phyloP scores from a whole-genome alignment of 306 rosid genomes.

The Astragalus membranaceus region DNA sequence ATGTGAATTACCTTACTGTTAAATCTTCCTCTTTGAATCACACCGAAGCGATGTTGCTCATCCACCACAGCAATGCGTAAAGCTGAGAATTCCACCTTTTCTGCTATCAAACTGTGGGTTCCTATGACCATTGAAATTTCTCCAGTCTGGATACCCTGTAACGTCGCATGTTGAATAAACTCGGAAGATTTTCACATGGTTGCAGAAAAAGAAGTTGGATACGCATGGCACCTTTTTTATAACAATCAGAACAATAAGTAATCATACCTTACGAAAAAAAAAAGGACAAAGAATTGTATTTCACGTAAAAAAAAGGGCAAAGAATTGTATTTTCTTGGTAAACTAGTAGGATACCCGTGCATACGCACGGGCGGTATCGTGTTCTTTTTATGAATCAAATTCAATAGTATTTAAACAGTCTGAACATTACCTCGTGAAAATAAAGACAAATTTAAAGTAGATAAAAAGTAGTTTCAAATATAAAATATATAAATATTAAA shows the following conservation, averaged over 20 bases:
- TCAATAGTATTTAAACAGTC: too few relatives aligned
- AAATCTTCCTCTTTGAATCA: slow-evolving; percentile 92
- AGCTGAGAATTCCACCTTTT: slow-evolving; percentile 76
- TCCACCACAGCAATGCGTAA: slow-evolving; percentile 93
- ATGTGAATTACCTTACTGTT: slow-evolving; percentile 74
- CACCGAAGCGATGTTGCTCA: slow-evolving; percentile 99
- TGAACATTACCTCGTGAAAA: too few relatives aligned
- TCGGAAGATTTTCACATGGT: slow-evolving; percentile 11
- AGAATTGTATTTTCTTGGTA: too few relatives aligned
- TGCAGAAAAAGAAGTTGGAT: slow-evolving; percentile 15
- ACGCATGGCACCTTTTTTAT: neutral
- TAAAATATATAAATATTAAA: too few relatives aligned
- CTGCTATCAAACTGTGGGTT: slow-evolving; percentile 93
- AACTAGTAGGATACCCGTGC: too few relatives aligned
- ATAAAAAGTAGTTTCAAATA: too few relatives aligned
- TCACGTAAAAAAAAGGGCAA: too few relatives aligned
- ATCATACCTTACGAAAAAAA: slow-evolving; percentile 68
- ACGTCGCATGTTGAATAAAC: slow-evolving; percentile 11
- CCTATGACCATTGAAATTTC: slow-evolving; percentile 85
- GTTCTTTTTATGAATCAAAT: too few relatives aligned
- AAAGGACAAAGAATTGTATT: too few relatives aligned
- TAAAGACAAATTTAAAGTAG: too few relatives aligned
- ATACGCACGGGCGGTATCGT: too few relatives aligned
- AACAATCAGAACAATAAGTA: neutral
- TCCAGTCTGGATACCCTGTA: slow-evolving; percentile 80